Conservation (phyloP, 495 filamentous ascomycete species). For the Lasiosphaeris hirsuta region DNA sequence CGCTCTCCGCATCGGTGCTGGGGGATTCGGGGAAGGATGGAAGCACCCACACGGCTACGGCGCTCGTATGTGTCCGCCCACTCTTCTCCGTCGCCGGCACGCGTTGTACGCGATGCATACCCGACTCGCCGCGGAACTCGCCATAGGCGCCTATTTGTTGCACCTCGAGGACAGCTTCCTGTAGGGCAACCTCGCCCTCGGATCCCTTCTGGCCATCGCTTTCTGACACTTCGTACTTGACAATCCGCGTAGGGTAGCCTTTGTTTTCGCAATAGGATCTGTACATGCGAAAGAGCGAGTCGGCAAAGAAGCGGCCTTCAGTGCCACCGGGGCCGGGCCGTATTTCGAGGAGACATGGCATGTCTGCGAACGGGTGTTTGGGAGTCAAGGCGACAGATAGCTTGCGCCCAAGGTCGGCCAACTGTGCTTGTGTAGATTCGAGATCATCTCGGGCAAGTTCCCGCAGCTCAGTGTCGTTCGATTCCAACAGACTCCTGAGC, state of each 20-base stretch:
- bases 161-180: slow-evolving; percentile 88
- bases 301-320: slow-evolving; percentile 86
- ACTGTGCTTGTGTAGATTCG: slow-evolving; percentile 53
- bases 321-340: slow-evolving; percentile 90
- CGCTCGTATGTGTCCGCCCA: slow-evolving; percentile 89
- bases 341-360: slow-evolving; percentile 89
- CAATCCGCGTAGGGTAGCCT: slow-evolving; percentile 42
- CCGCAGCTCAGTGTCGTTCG: slow-evolving; percentile 51
- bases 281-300: slow-evolving; percentile 88
- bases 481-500: slow-evolving; percentile 48
- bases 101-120: slow-evolving; percentile 91
- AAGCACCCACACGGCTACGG: slow-evolving; percentile 85
- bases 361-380: slow-evolving; percentile 85
- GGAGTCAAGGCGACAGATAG: slow-evolving; percentile 77
- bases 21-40: slow-evolving; percentile 70
- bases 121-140: slow-evolving; percentile 76
- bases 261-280: slow-evolving; percentile 65
- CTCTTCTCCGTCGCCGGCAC: slow-evolving; percentile 86
- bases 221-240: slow-evolving; percentile 52
- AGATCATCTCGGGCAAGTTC: slow-evolving; percentile 78
- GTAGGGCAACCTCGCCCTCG: slow-evolving; percentile 57
- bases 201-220: slow-evolving; percentile 58
- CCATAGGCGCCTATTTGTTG: slow-evolving; percentile 73
- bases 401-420: slow-evolving; percentile 57
- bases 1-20: slow-evolving; percentile 45